A percentile compares a stretch with the other conserved stretches of the same genome.
Conservation (phyloP, 1,284 basidiomycete genomes). For the Sanghuangporus sanghuang region DNA sequence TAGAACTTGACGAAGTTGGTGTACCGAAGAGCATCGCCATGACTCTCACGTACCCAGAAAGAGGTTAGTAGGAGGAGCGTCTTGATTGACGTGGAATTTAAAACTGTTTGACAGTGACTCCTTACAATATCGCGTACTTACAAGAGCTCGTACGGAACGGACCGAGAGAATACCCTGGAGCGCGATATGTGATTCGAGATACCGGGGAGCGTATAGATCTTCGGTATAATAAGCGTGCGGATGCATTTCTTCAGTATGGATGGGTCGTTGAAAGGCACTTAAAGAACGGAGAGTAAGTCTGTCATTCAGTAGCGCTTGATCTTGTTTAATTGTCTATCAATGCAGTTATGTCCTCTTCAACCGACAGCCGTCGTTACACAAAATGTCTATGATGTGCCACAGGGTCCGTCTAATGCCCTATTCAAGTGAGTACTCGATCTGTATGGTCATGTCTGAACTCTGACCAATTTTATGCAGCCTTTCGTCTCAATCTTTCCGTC, state of each 20-base stretch:
- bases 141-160: constrained; percentile 97
- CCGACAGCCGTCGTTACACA: constrained; percentile 96
- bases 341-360: constrained; percentile 92
- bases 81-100: neutral
- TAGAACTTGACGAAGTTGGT: constrained; percentile 96
- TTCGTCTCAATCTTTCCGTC: constrained; percentile 78
- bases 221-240: constrained; percentile 96
- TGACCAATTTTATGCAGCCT: constrained; percentile 49
- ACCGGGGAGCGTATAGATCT: constrained; percentile 98
- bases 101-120: constrained; percentile 64
- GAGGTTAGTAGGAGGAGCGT: constrained; percentile 51
- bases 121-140: constrained; percentile 93
- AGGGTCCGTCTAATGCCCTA: constrained; percentile 97
- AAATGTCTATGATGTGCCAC: constrained; percentile 99
- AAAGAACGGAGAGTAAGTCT: constrained; percentile 91
- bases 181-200: constrained; percentile 95
- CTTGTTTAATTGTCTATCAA: constrained; percentile 11
- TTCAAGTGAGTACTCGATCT: constrained; percentile 76
- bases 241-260: constrained; percentile 95
- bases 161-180: constrained; percentile 93
- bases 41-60: constrained; percentile 96
- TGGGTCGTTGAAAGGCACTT: constrained; percentile 99
- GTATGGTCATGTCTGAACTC: constrained; percentile 19
- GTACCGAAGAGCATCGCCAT: constrained; percentile 97
- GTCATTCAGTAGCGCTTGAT: neutral